Percentiles rank a stretch among this genome's conserved stretches.
phyloP scores from a whole-genome alignment of 768 basidiomycete species.

The Kwoniella europaea region DNA sequence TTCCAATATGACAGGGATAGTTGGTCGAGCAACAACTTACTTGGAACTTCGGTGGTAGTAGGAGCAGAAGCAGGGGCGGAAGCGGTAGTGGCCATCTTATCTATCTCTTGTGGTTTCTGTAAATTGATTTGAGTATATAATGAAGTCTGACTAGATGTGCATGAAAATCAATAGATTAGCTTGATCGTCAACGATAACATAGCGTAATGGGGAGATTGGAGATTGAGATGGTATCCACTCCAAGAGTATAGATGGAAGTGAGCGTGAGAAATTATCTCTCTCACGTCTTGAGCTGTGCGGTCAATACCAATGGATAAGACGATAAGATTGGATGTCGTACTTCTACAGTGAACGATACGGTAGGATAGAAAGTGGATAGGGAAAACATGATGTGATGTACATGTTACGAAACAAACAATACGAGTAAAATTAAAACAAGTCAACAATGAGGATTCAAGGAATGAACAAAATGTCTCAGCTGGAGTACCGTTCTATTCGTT shows the following conservation, averaged over 20 bases:
- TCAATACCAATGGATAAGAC: constrained; percentile 1
- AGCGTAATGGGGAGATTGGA: neutral
- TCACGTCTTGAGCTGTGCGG: constrained; percentile 8
- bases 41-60: constrained; percentile 8
- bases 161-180: neutral
- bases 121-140: neutral
- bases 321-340: constrained; percentile 1
- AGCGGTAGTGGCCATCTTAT: constrained; percentile 21
- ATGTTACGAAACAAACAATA: neutral
- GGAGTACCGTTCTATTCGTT: neutral
- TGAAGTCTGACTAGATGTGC: neutral
- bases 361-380: constrained; percentile 1
- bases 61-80: constrained; percentile 1
- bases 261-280: neutral
- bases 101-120: neutral
- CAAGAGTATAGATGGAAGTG: neutral
- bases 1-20: too few relatives aligned
- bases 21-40: constrained; percentile 11
- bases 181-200: neutral
- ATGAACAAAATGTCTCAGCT: neutral
- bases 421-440: neutral
- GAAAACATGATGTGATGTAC: neutral
- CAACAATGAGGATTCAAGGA: neutral
- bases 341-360: neutral
- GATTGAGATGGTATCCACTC: neutral